phyloP scores from a whole-genome alignment of 139 green algal genomes.

The Tetraselmis striata region DNA sequence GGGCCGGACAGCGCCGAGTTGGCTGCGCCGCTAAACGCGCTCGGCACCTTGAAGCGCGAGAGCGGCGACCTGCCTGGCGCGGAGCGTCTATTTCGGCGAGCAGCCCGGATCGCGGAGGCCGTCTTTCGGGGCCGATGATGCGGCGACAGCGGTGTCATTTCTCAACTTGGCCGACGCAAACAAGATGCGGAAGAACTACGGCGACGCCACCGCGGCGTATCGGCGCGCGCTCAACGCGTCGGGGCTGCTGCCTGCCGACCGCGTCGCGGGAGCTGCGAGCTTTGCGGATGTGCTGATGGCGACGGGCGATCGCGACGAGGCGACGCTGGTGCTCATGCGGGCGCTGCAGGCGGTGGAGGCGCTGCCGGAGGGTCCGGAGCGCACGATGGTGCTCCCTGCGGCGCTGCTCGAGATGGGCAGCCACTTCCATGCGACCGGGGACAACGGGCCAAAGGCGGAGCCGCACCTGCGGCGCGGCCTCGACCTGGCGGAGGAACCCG shows the following conservation, averaged over 20 bases:
- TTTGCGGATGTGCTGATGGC: background rate
- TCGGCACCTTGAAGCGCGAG: background rate
- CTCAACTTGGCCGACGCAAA: background rate
- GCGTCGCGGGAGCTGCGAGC: no score
- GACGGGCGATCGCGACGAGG: background rate
- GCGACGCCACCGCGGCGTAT: background rate
- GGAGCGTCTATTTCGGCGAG: background rate
- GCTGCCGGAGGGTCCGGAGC: background rate
- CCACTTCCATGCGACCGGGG: background rate
- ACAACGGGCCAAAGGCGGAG: background rate
- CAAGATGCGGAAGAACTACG: background rate
- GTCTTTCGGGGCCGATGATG: background rate
- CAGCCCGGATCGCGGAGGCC: background rate
- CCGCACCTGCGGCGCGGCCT: background rate
- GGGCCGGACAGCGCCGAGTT: background rate
- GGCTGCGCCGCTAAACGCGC: background rate
- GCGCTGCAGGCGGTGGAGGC: background rate
- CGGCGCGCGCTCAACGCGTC: no score
- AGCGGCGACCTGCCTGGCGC: background rate
- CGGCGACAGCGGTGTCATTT: background rate
- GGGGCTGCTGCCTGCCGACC: no score
- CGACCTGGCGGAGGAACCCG: background rate
- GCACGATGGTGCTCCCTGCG: background rate
- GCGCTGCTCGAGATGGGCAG: background rate
- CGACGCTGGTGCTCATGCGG: background rate